These are phyloP conservation scores for Tephrocybe rancida DNA, from an alignment of 768 basidiomycete genomes.

Conservation along the genomic window DNA sequence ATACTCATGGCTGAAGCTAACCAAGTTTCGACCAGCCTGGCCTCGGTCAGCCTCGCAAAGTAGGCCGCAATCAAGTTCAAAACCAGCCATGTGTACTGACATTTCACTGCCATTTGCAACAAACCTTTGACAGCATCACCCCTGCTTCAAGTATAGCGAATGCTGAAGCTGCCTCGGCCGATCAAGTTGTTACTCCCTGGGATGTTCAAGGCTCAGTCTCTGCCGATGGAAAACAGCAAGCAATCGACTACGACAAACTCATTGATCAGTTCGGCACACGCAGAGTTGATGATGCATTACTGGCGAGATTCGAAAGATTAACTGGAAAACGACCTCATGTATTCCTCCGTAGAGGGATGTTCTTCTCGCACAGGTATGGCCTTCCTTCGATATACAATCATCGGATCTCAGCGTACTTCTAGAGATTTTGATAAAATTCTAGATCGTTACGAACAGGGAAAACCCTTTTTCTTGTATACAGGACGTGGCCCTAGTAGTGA, in stretches of 20 bases:
- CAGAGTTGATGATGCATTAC: conserved; percentile 69
- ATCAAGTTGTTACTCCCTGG: conserved; percentile 95
- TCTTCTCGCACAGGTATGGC: conserved; percentile 94
- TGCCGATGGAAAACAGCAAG: conserved; percentile 86
- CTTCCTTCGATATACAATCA: not conserved
- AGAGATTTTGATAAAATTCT: conserved; percentile 94
- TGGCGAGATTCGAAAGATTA: conserved; percentile 88
- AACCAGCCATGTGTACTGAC: not conserved
- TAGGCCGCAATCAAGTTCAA: not conserved
- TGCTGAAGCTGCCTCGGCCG: conserved; percentile 25
- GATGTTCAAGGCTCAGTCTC: conserved; percentile 93
- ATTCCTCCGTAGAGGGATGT: conserved; percentile 88
- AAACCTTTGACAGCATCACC: not conserved
- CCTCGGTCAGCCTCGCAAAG: conserved; percentile 6
- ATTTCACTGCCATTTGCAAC: not conserved
- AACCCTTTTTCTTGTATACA: conserved; percentile 98
- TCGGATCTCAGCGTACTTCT: not conserved
- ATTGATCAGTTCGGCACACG: conserved; percentile 93
- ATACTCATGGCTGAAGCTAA: not conserved
- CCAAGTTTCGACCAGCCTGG: conserved; percentile 2
- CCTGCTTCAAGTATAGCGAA: not conserved
- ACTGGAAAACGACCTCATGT: conserved; percentile 90
- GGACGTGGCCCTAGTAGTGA: conserved; percentile 96
- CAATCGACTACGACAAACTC: conserved; percentile 97
- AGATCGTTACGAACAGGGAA: conserved; percentile 94